Evolutionary conservation across 345 rosid genomes (phyloP), one percentile per base, ranked within the genome.

Genomic region (Aquilaria yunnanensis): DNA sequence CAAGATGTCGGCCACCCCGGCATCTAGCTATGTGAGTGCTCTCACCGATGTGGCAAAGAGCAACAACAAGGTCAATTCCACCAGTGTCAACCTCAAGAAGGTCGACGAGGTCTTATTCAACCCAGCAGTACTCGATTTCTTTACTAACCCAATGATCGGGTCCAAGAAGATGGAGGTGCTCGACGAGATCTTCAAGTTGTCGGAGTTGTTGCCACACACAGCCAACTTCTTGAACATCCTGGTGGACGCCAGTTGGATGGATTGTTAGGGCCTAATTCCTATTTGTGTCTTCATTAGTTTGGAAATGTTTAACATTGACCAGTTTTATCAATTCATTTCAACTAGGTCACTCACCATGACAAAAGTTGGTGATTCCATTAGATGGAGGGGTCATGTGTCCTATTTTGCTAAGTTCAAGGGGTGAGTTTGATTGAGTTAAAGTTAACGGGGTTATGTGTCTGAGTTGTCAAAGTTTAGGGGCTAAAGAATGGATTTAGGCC

Each of bases 21-120:
- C 94, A 2, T 57, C 74, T 32, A 89, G 85, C 71, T 93, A 89
- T 80, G 96, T 94, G 14, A 34, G 70, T n/a, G 97, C 97, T 1
- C 72, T 93, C 0, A 88, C 84, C 23, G 97, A 89, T 56, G 70
- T 89, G 2, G 96, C 98, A 46, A 77, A 72, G 51, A 63, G 83
- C 34, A 87, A 78, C 83, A 65, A 80, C 57, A 71, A 85, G 9
- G 75, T 93, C 14, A 91, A 89, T 1, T 12, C 77, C 29, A 93
- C 94, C 74, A 49, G 78, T 70, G 69, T 84, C 9, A 97, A 89
- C 81, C 57, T 89, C 8, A 96, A 87, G 45, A 89, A 85, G 72
- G 70, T 89, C 55, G 97, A 87, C 14, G 71, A 76, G 10, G 41
- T 87, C 14, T 93, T 93, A 82, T 62, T 82, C 1, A 87, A 89